phyloP scores from a whole-genome alignment of 176 grass and related monocot species.

The Miscanthus lutarioriparius region DNA sequence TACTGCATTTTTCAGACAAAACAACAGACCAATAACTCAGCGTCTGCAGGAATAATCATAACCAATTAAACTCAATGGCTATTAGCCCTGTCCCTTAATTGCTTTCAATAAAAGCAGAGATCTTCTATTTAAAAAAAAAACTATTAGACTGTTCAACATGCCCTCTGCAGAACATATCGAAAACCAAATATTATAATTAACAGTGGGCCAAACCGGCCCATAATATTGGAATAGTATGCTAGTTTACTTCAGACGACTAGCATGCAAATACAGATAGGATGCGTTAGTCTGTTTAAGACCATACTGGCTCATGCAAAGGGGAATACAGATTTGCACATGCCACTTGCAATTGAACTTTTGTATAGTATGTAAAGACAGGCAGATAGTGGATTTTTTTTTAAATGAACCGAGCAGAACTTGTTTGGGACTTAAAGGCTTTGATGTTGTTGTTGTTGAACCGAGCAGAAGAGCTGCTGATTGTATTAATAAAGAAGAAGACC shows the following conservation, averaged over 20 bases:
- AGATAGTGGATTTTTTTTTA: background rate
- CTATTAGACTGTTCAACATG: background rate
- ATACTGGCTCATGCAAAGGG: background rate
- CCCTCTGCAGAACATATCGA: background rate
- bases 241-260: background rate
- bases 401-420: too few species aligned
- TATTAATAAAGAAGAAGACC: too few species aligned
- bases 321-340: background rate
- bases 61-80: background rate
- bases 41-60: background rate
- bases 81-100: background rate
- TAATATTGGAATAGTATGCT: background rate
- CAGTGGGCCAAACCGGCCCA: background rate
- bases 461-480: too few species aligned
- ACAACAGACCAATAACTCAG: background rate
- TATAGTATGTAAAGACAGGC: background rate
- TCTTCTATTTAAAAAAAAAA: background rate
- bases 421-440: too few species aligned
- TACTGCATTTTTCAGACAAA: conserved; percentile 67
- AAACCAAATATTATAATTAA: background rate
- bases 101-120: background rate
- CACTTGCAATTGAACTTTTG: background rate
- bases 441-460: too few species aligned
- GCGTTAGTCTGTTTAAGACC: background rate
- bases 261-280: background rate